These are phyloP conservation scores for Podaxis sp. DNA, from an alignment of 768 basidiomycete genomes.

Conservation along the genomic window DNA sequence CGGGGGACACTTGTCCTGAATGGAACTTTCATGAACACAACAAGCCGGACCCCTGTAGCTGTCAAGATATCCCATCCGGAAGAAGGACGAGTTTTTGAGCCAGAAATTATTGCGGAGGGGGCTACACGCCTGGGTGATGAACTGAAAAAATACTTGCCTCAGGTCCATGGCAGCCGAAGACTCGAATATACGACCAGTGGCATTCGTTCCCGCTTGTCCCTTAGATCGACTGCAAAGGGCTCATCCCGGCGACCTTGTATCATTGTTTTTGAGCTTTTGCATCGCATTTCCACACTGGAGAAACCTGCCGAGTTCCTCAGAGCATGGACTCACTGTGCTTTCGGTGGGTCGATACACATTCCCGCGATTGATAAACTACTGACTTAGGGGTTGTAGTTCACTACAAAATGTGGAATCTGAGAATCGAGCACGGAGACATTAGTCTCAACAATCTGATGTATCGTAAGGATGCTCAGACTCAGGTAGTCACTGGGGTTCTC, in stretches of 20 bases:
- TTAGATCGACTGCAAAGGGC: neutral
- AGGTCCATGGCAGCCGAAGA: neutral
- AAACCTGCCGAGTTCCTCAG: neutral
- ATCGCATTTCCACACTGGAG: neutral
- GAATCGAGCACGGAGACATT: neutral
- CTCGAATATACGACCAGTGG: neutral
- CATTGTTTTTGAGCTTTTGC: neutral
- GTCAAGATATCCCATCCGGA: neutral
- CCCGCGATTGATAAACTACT: neutral
- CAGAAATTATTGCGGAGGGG: neutral
- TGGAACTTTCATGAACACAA: neutral
- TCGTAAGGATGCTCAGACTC: neutral
- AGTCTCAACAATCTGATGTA: neutral
- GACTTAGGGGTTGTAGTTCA: neutral
- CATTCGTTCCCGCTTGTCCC: neutral
- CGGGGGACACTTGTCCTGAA: neutral
- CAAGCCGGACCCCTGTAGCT: neutral
- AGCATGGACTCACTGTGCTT: neutral
- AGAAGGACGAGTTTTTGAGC: neutral
- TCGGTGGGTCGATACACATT: neutral
- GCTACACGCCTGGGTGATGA: neutral
- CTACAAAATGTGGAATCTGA: neutral
- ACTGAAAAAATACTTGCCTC: neutral
- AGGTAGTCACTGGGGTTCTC: neutral
- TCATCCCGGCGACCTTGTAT: neutral